Base-by-base conservation (phyloP, 2,329 filamentous ascomycete species). In the Clarireedia hainanense region DNA sequence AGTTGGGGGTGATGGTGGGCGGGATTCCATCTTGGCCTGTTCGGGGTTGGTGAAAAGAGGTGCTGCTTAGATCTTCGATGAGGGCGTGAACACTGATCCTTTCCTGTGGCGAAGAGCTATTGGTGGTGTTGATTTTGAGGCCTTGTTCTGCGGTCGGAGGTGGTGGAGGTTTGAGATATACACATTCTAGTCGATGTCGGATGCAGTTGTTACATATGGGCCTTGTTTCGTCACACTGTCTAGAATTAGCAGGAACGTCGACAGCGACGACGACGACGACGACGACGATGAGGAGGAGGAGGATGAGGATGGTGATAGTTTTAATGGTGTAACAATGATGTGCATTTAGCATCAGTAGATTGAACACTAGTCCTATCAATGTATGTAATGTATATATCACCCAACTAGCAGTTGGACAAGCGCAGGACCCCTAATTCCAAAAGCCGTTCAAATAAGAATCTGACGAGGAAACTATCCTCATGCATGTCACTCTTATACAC, bases 161-260 rank as follows among this genome's bases (percentile, higher is more conserved):
- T 5, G 53, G 53, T 12, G 53, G 47, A 27, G 53, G 53, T 37
- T 51, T 55, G 20, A 40, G 14, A 30, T 62, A 61, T n/a, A 54
- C 36, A 34, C 60, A 62, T 30, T 47, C 46, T 26, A 61, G 53
- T 20, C 55, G 52, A 55, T 62, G 60, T 10, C 60, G 46, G 47
- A 59, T 30, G 27, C 60, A 62, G 30, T 57, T 61, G 27, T 55
- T 55, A 23, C 60, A 62, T 7, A 59, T 45, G 5, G 60, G 60
- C 34, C 55, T 55, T 17, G 42, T 43, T 17, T 62, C 60, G 34
- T 62, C 57, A 34, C 60, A 62, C 60, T 62, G 47, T 36, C 27
- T 23, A n/a, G 7, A 46, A 17, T 17, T 46, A 37, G 40, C 36
- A 14, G 7, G 37, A 17, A 24, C 14, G 40, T 34, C 30, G 10